phyloP scores from a whole-genome alignment of 2,329 filamentous ascomycete genomes.

The Alternaria sp. region DNA sequence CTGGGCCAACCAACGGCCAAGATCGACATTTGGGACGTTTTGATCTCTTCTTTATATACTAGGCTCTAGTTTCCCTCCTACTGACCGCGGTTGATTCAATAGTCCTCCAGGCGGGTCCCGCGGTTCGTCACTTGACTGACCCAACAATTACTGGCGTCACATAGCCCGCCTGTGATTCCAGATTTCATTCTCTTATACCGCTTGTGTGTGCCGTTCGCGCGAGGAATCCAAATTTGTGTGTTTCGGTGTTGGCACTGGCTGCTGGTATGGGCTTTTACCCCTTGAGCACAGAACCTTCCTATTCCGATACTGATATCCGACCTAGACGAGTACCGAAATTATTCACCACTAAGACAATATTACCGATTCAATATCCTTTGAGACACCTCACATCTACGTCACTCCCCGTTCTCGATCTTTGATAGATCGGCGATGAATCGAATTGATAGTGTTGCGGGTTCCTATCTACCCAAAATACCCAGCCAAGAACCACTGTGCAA shows the following conservation, averaged over 20 bases:
- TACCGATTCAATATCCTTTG: slow-evolving; percentile 23
- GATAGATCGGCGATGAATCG: slow-evolving; percentile 42
- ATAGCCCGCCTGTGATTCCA: slow-evolving; percentile 15
- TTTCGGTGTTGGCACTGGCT: slow-evolving; percentile 30
- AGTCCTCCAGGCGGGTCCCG: slow-evolving; percentile 27
- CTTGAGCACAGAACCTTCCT: slow-evolving; percentile 28
- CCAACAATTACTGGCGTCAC: slow-evolving; percentile 16
- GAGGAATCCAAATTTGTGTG: slow-evolving; percentile 10
- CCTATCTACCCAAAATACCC: slow-evolving; percentile 22
- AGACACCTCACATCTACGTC: slow-evolving; percentile 17
- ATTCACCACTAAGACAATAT: slow-evolving; percentile 18
- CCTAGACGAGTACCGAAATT: slow-evolving; percentile 33
- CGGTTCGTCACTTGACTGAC: slow-evolving; percentile 28
- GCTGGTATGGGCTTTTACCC: slow-evolving; percentile 29
- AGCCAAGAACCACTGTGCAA: slow-evolving; percentile 25
- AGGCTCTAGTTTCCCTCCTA: slow-evolving; percentile 20
- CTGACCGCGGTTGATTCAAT: slow-evolving; percentile 28
- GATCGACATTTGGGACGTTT: slow-evolving; percentile 28
- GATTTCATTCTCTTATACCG: slow-evolving; percentile 8
- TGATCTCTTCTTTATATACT: slow-evolving; percentile 18
- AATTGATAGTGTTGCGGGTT: slow-evolving; percentile 42
- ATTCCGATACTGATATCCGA: slow-evolving; percentile 27
- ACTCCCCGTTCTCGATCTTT: slow-evolving; percentile 21
- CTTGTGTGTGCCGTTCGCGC: slow-evolving; percentile 4
- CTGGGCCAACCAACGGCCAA: slow-evolving; percentile 30